Base-by-base conservation (phyloP, 352 stramenopile species). In the Phytopythium cucurbitacearum region DNA sequence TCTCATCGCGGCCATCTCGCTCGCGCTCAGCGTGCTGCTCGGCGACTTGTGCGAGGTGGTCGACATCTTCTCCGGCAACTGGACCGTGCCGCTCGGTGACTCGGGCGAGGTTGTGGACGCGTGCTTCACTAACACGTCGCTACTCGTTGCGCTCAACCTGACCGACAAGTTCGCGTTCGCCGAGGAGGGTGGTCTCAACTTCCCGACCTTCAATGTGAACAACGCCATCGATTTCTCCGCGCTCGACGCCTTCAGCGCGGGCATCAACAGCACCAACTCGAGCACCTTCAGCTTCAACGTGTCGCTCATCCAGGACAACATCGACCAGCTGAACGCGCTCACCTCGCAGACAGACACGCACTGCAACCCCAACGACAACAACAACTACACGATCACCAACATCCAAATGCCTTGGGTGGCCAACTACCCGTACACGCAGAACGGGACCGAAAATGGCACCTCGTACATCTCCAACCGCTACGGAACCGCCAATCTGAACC, bases 11-110 rank as follows among this genome's bases (percentile, higher is more conserved):
- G 40, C 73, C 7, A 53, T 90, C 35, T 73, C 78, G 41, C 54
- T 90, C 9, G 73, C 71, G 3, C 39, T 81, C 7, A 83, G 76
- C 47, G 76, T 88, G 3, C 39, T 88, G 5, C 39, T 88, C 8
- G 76, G 71, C 15, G 80, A 90, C 55, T 67, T 74, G 13, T 90
- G 80, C 43, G 73, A 88, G 48, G 48, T 88, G 3, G 74, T 72
- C 1, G 11, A 46, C 15, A 73, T 88, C 48, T 59, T 87, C 12
- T 50, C 59, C 2, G 15, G 51, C 5, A 76, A 90, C 64, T 90
- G 80, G 80, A 83, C 73, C 0, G 61, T 81, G 10, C 48, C 65
- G 21, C 62, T 90, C 5, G 77, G 80, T 1, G 8, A 81, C 2
- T 56, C 62, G 21, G 78, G 65, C 11, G 71, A 83, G 40, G 61